Conservation (phyloP, 192 early-diverging fungal species). For the Chytriomyces sp. region DNA sequence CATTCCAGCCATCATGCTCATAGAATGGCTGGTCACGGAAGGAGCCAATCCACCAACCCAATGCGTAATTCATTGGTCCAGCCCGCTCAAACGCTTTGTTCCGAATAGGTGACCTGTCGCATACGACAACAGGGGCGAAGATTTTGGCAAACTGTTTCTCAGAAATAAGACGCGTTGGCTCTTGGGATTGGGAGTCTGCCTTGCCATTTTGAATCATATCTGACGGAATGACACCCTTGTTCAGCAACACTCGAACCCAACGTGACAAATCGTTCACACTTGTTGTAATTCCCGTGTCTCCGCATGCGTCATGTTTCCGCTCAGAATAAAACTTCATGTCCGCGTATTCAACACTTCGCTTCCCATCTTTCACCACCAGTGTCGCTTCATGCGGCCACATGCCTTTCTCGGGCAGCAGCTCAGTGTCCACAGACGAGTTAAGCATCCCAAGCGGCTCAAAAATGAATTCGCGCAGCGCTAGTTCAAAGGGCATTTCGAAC, state of each 20-base stretch:
- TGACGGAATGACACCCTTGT: neutral
- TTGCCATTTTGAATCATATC: no score
- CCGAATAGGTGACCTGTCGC: neutral
- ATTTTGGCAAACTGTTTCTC: neutral
- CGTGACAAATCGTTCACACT: neutral
- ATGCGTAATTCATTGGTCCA: constrained; percentile 3
- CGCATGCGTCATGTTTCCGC: neutral
- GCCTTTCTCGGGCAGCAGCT: neutral
- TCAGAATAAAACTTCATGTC: constrained; percentile 13
- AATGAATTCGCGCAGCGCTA: constrained; percentile 16
- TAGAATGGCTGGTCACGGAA: neutral
- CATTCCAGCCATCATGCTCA: no score
- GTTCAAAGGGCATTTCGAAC: constrained; percentile 1
- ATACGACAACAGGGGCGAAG: neutral
- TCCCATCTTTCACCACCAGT: neutral
- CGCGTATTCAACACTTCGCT: neutral
- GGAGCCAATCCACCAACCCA: neutral
- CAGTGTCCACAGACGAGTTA: constrained; percentile 13
- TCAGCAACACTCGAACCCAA: neutral
- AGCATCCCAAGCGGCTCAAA: constrained; percentile 30
- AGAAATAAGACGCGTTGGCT: neutral
- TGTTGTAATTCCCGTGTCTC: constrained; percentile 16
- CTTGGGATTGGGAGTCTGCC: neutral
- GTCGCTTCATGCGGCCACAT: constrained; percentile 13
- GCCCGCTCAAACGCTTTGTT: neutral